These are phyloP conservation scores for Scutellospora calospora DNA, from an alignment of 371 early-diverging fungal species.

Conservation along the genomic window DNA sequence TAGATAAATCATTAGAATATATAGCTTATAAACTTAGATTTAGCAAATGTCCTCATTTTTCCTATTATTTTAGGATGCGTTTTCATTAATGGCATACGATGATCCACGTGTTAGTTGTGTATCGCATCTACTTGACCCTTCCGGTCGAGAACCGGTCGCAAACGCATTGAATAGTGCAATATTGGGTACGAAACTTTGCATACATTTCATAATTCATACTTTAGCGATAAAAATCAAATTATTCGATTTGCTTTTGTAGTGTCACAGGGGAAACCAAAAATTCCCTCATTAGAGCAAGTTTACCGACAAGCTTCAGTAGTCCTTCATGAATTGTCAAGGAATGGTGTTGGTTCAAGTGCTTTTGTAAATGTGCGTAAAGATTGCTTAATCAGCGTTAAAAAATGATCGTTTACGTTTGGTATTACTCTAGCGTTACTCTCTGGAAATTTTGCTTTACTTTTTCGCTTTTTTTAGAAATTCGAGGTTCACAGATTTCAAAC, in stretches of 20 bases:
- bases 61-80: constrained; percentile 59
- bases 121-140: constrained; percentile 56
- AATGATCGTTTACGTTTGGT: too few relatives aligned
- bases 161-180: constrained; percentile 77
- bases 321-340: constrained; percentile 57
- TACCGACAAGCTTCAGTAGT: constrained; percentile 59
- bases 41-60: constrained; percentile 42
- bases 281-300: constrained; percentile 54
- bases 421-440: too few relatives aligned
- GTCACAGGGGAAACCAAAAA: constrained; percentile 56
- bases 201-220: neutral
- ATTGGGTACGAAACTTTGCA: constrained; percentile 53
- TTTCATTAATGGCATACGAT: constrained; percentile 82
- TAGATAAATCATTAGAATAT: too few relatives aligned
- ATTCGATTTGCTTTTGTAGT: constrained; percentile 39
- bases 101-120: constrained; percentile 66
- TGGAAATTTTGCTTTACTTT: too few relatives aligned
- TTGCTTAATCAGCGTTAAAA: too few relatives aligned
- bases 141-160: constrained; percentile 71
- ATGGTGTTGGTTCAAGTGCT: constrained; percentile 55
- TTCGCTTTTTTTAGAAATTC: too few relatives aligned
- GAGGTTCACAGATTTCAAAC: too few relatives aligned
- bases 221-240: neutral
- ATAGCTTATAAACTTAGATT: neutral
- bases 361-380: constrained; percentile 52